These are phyloP conservation scores for Aphanomyces cochlioides DNA, from an alignment of 352 stramenopile genomes.

Conservation along the genomic window DNA sequence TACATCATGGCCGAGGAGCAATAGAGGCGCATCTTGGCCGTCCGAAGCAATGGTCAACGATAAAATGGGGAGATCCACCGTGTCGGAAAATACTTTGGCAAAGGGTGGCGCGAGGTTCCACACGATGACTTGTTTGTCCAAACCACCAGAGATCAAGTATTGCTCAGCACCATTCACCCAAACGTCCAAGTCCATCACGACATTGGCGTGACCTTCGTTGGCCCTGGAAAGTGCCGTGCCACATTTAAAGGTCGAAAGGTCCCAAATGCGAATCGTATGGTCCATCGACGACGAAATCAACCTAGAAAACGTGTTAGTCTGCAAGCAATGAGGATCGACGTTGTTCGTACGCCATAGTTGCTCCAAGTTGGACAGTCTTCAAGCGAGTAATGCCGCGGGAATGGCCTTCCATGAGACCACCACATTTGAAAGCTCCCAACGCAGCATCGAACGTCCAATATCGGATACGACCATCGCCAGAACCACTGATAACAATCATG, in stretches of 20 bases:
- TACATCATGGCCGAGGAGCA: constrained; percentile 74
- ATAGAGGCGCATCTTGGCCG: constrained; percentile 54
- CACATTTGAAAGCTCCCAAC: constrained; percentile 70
- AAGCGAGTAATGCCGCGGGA: constrained; percentile 73
- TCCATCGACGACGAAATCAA: constrained; percentile 54
- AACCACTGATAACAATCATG: constrained; percentile 68
- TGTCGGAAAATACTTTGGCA: constrained; percentile 78
- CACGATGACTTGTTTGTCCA: constrained; percentile 81
- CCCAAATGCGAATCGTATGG: constrained; percentile 56
- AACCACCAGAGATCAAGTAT: constrained; percentile 79
- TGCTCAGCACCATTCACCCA: constrained; percentile 81
- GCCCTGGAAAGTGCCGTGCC: constrained; percentile 59
- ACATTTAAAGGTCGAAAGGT: constrained; percentile 76
- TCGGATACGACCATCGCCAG: constrained; percentile 65
- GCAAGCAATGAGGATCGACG: neutral
- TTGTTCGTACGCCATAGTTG: constrained; percentile 34
- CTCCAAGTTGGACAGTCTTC: constrained; percentile 73
- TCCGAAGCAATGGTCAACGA: constrained; percentile 72
- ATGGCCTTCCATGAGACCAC: constrained; percentile 70
- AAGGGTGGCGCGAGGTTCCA: constrained; percentile 76
- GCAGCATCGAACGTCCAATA: constrained; percentile 77
- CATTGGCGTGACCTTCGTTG: constrained; percentile 67
- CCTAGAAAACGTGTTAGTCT: constrained; percentile 24
- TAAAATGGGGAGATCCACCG: constrained; percentile 68
- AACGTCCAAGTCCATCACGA: constrained; percentile 83